phyloP scores from a whole-genome alignment of 495 filamentous ascomycete genomes.

The Penicillium daleae region DNA sequence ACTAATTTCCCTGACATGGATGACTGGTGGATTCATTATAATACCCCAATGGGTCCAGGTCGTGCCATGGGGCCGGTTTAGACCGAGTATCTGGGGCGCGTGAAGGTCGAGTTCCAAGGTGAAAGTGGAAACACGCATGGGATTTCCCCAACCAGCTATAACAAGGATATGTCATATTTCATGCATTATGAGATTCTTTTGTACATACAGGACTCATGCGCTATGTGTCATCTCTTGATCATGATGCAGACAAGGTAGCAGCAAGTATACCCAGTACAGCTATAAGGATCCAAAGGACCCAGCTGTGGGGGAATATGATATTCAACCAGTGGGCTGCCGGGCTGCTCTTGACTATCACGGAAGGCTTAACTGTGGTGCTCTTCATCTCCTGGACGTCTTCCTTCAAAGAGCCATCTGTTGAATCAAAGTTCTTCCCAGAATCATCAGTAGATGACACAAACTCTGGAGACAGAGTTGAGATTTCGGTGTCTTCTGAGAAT shows the following conservation, averaged over 20 bases:
- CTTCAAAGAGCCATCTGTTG: not conserved
- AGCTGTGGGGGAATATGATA: not conserved
- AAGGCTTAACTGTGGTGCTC: not conserved
- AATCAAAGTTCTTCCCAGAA: not conserved
- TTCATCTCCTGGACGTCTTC: not conserved
- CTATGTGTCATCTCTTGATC: not conserved
- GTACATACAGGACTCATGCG: not conserved
- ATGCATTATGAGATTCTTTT: not conserved
- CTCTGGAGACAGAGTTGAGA: not conserved
- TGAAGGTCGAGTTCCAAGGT: constrained; percentile 24
- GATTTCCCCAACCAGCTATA: too few relatives aligned
- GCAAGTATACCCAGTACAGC: not conserved
- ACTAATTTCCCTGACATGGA: constrained; percentile 31
- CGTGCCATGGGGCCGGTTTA: constrained; percentile 5
- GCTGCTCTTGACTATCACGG: not conserved
- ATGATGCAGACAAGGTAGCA: not conserved
- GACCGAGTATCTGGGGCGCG: constrained; percentile 7
- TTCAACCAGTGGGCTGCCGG: not conserved
- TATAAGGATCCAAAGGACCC: not conserved
- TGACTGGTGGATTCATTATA: constrained; percentile 35
- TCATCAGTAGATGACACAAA: not conserved
- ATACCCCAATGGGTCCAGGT: constrained; percentile 17
- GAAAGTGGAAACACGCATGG: too few relatives aligned
- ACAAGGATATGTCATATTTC: not conserved
- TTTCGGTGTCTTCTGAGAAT: not conserved